Evolutionary conservation across 805 yeast species (phyloP).

Genomic region (Pichia gijzeniarum): DNA sequence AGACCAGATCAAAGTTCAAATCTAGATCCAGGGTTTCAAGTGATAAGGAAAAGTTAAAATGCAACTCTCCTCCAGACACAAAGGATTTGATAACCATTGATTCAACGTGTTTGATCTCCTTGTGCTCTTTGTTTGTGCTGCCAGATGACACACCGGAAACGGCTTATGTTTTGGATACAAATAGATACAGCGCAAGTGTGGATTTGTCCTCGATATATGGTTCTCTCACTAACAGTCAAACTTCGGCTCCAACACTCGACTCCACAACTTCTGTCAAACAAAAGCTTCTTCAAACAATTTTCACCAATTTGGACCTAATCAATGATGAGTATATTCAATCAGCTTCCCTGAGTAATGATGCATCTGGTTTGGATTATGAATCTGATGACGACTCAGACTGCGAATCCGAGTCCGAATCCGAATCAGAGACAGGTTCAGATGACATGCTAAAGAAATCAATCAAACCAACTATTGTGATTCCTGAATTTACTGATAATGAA

Average conservation of each 20-base stretch:
- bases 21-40: no score
- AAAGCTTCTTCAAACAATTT: not conserved
- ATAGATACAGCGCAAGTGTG: not conserved
- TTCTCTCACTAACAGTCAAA: not conserved
- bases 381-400: not conserved
- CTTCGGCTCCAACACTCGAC: not conserved
- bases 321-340: not conserved
- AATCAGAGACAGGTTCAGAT: not conserved
- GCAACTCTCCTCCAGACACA: no score
- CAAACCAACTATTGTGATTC: no score
- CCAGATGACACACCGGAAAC: conserved; percentile 12
- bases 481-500: not conserved
- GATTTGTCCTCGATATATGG: conserved; percentile 10
- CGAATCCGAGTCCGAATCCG: conserved; percentile 3
- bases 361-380: no score
- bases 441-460: no score
- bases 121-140: conserved; percentile 21
- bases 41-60: no score
- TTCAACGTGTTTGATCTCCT: conserved; percentile 16
- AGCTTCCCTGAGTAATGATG: no score
- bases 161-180: not conserved
- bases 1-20: no score
- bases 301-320: not conserved
- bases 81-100: not conserved
- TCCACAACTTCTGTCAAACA: conserved; percentile 2